Evolutionary conservation across 2,329 filamentous ascomycete genomes (phyloP).

Genomic region (Hypomyces perniciosus): DNA sequence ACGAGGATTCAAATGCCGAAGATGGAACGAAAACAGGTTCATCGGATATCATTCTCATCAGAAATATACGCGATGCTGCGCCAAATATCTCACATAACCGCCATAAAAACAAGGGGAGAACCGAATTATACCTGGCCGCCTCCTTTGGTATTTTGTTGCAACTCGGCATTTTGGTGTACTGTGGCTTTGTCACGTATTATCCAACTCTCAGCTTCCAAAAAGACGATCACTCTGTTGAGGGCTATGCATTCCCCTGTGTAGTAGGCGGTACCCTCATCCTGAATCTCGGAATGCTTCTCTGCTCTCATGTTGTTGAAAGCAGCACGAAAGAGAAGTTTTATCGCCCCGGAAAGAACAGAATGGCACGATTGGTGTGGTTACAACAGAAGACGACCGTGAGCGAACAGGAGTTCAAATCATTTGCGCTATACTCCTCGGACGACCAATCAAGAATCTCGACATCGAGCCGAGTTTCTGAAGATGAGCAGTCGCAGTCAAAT

Average conservation of each 20-base stretch:
- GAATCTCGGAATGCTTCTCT: slow-evolving; percentile 23
- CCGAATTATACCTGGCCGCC: neutral
- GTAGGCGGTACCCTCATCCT: slow-evolving; percentile 23
- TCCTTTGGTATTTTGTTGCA: neutral
- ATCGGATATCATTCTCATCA: neutral
- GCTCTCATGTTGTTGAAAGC: slow-evolving; percentile 26
- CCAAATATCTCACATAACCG: slow-evolving; percentile 7
- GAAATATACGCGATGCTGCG: neutral
- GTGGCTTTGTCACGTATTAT: neutral
- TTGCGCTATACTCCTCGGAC: neutral
- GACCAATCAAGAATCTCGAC: neutral
- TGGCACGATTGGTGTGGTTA: slow-evolving; percentile 22
- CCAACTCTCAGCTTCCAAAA: neutral
- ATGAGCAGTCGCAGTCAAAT: neutral
- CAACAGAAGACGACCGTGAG: slow-evolving; percentile 13
- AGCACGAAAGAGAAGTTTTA: slow-evolving; percentile 23
- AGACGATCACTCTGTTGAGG: neutral
- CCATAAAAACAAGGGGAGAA: neutral
- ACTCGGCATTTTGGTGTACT: neutral
- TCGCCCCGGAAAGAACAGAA: neutral
- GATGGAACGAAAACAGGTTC: neutral
- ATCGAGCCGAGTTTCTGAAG: neutral
- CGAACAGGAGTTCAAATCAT: slow-evolving; percentile 1
- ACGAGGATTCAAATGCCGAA: neutral
- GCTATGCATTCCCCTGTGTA: slow-evolving; percentile 23